phyloP scores from a whole-genome alignment of 768 basidiomycete genomes.

The Chalciporus sphaerocephalus region DNA sequence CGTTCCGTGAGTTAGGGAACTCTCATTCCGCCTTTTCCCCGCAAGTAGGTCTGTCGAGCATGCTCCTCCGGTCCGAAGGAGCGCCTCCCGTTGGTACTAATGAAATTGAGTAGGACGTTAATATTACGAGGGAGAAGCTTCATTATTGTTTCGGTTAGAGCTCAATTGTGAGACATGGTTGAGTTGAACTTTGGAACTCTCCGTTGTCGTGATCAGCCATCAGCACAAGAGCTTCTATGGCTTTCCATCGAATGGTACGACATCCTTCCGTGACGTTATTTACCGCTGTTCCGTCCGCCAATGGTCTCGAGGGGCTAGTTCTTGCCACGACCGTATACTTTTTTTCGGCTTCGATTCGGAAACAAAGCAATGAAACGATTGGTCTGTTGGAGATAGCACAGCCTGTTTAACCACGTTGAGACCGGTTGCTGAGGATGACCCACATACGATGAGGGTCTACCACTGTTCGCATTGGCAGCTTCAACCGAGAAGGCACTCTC shows the following conservation, averaged over 20 bases:
- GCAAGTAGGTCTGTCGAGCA: too few relatives aligned
- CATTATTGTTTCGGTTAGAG: neutral
- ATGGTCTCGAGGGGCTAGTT: neutral
- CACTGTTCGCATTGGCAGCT: neutral
- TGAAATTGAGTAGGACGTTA: neutral
- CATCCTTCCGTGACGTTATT: neutral
- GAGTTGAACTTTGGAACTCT: neutral
- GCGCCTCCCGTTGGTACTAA: neutral
- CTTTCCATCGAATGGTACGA: neutral
- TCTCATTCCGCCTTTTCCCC: too few relatives aligned
- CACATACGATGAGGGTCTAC: too few relatives aligned
- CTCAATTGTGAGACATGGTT: neutral
- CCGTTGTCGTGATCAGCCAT: neutral
- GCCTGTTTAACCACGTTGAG: neutral
- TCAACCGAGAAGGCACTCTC: neutral
- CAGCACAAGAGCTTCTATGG: neutral
- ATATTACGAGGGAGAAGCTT: neutral
- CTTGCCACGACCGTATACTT: too few relatives aligned
- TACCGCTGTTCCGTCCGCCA: too few relatives aligned
- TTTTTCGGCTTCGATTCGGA: neutral
- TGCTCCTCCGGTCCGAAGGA: neutral
- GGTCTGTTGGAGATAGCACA: neutral
- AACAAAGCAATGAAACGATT: neutral
- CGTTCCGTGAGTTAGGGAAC: neutral
- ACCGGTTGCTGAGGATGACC: too few relatives aligned